Evolutionary conservation across 208 protist genomes (phyloP).

Genomic region (Acanthamoeba lenticulata): DNA sequence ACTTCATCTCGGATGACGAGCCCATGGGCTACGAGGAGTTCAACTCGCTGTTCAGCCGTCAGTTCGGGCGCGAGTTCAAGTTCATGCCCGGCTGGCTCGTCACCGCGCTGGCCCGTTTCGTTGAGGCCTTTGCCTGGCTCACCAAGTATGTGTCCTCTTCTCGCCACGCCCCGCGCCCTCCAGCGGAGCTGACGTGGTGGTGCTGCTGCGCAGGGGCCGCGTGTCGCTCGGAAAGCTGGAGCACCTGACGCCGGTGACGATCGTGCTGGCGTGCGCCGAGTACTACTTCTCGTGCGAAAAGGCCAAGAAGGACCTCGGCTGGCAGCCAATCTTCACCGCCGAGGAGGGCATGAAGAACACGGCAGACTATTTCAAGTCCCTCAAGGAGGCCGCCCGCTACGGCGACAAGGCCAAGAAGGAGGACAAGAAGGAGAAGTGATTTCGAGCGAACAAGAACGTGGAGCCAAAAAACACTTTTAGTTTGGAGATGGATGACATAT

Average conservation of each 20-base stretch:
- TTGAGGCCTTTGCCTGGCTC: slow-evolving; percentile 18
- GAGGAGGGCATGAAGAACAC: slow-evolving; percentile 56
- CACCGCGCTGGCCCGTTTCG: background rate
- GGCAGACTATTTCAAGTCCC: slow-evolving; percentile 12
- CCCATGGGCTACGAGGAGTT: slow-evolving; percentile 44
- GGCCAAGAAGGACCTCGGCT: slow-evolving; percentile 38
- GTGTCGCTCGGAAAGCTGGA: background rate
- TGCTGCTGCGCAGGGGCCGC: background rate
- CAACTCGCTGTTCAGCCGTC: background rate
- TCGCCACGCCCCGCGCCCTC: too few species aligned
- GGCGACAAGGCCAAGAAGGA: too few species aligned
- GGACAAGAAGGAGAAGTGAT: slow-evolving; percentile 24
- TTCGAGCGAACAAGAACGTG: too few species aligned
- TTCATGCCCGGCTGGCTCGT: background rate
- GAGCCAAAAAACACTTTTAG: too few species aligned
- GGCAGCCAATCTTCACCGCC: background rate
- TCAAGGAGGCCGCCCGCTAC: background rate
- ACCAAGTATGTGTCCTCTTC: background rate
- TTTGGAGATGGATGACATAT: too few species aligned
- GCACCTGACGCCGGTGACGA: background rate
- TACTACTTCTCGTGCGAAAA: slow-evolving; percentile 7
- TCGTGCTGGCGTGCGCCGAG: background rate
- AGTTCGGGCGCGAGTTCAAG: slow-evolving; percentile 2
- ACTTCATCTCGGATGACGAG: slow-evolving; percentile 10
- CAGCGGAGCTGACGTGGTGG: background rate